phyloP scores from a whole-genome alignment of 345 rosid species.

The Abelmoschus esculentus region DNA sequence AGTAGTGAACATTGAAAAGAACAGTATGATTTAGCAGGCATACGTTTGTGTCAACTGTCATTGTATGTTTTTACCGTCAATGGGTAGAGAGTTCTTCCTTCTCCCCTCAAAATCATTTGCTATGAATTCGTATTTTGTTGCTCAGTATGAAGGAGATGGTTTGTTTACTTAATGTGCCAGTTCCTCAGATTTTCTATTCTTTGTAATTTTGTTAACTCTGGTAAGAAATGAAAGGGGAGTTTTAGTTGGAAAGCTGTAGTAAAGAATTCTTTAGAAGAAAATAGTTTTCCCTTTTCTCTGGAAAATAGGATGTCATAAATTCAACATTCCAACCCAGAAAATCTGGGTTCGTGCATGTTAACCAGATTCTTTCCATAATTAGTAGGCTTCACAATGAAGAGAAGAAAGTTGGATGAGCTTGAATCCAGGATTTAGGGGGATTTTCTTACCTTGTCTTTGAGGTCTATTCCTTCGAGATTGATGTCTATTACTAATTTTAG shows the following conservation, averaged over 20 bases:
- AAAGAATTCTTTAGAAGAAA: no score
- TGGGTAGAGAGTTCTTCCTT: no score
- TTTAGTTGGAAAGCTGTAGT: not conserved
- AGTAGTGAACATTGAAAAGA: slow-evolving; percentile 3
- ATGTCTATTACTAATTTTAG: no score
- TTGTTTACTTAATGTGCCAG: not conserved
- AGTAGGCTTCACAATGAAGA: not conserved
- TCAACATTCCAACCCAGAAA: not conserved
- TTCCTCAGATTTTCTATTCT: not conserved
- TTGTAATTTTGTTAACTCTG: not conserved
- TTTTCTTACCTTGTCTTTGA: not conserved
- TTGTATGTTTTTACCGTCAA: no score
- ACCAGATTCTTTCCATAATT: not conserved
- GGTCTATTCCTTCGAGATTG: no score
- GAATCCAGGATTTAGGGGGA: not conserved
- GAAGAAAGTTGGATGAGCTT: not conserved
- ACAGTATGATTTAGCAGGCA: not conserved
- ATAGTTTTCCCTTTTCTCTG: not conserved
- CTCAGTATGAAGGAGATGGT: not conserved
- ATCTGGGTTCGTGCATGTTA: not conserved
- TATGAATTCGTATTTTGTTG: no score
- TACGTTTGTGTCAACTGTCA: not conserved
- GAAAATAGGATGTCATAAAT: not conserved
- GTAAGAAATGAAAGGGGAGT: not conserved
- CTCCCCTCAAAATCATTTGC: not conserved